phyloP scores from a whole-genome alignment of 169 alveolate species.

The Perkinsus chesapeaki region DNA sequence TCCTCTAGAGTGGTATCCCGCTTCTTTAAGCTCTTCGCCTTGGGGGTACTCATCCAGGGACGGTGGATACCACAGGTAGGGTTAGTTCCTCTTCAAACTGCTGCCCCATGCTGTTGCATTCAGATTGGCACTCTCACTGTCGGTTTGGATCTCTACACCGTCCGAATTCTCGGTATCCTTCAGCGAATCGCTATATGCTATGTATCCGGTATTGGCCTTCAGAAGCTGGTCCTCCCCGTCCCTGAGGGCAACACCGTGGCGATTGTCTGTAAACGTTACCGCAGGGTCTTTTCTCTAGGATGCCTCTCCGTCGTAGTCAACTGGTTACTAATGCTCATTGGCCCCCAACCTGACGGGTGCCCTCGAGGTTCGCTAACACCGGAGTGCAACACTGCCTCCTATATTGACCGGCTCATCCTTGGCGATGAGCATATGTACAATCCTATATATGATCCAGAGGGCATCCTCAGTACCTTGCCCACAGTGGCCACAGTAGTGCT shows the following conservation, averaged over 20 bases:
- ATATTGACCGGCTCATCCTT: not conserved
- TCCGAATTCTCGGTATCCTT: not conserved
- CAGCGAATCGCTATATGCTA: not conserved
- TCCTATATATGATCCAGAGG: not conserved
- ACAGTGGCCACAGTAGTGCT: not conserved
- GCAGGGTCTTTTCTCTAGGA: not conserved
- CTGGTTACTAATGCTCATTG: not conserved
- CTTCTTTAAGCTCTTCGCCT: not conserved
- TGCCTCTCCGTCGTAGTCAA: not conserved
- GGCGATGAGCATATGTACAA: not conserved
- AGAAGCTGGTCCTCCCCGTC: not conserved
- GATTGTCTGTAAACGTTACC: not conserved
- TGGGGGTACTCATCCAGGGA: not conserved
- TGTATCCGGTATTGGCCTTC: not conserved
- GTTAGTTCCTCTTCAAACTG: not conserved
- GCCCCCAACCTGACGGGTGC: not conserved
- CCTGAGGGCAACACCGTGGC: not conserved
- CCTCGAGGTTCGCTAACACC: not conserved
- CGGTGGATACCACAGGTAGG: not conserved
- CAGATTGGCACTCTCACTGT: not conserved
- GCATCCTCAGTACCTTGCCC: not conserved
- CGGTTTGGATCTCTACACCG: not conserved
- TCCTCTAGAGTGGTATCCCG: not conserved
- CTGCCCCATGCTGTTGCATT: not conserved
- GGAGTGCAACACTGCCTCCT: not conserved